Evolutionary conservation across 1,139 yeast genomes (phyloP), one percentile per base, ranked within the genome.

Genomic region (Scheffersomyces cryptocercus): DNA sequence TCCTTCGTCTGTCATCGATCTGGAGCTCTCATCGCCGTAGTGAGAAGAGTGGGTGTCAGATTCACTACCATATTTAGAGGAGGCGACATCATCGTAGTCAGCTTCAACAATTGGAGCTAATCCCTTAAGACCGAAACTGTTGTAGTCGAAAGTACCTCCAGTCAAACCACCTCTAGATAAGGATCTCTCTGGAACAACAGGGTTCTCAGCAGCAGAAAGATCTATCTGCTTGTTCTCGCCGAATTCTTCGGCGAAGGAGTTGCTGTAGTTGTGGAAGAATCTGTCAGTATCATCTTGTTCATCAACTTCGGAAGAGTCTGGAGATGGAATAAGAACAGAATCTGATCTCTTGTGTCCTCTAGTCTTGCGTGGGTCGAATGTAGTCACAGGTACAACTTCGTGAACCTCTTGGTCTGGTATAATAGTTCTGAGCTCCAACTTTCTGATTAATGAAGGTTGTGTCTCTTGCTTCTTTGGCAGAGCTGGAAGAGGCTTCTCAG

Each of bases 61-160:
- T 40, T 65, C 71, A 47, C 69, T 63, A 28, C 66, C 71, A 47
- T 73, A 70, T 43, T 64, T 67, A 13, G 74, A 68, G 31, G 58
- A 55, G 24, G 73, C 61, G 31, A 60, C 56, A 43, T 63, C 63
- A 42, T 67, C 74, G 42, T 53, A 57, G 33, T 63, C 70, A 16
- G 56, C 53, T 51, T 72, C 78, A 13, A 61, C 67, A 52, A 72
- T 70, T 41, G 77, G 77, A 24, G 68, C 72, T 51, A 73, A 68
- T 2, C 70, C 73, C 45, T 62, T 61, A 40, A 67, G 55, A 3
- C 71, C 73, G 55, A 65, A 67, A 39, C 67, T 62, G 43, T 55
- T 55, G 39, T 54, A 52, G 45, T 68, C 71, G 46, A 65, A 62
- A 13, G 62, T 48, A 9, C 35, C 35, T 14, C 35, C 35, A 31